Percentiles rank a stretch among this genome's conserved stretches.
Evolutionary conservation across 768 basidiomycete genomes (phyloP).

Genomic region (Phylloporus arenicola): DNA sequence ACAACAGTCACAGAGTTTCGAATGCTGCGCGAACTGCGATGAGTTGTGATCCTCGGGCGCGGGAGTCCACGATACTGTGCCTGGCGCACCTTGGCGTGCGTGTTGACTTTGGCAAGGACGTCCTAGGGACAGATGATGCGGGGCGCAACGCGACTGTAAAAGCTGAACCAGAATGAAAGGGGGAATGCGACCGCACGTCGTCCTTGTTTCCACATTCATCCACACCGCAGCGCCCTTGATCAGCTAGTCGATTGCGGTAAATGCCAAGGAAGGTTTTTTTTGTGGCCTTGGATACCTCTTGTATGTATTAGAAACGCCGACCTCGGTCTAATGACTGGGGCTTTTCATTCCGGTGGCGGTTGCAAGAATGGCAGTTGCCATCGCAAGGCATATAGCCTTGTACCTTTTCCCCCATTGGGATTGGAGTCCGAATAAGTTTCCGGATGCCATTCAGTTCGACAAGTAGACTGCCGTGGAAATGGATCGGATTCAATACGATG

Average conservation of each 20-base stretch:
- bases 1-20: slow-evolving; percentile 2
- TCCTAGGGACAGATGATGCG: background rate
- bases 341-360: background rate
- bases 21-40: background rate
- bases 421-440: background rate
- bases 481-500: no score
- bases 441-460: no score
- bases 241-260: background rate
- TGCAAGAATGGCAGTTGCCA: background rate
- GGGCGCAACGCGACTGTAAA: slow-evolving; percentile 2
- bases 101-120: slow-evolving; percentile 17
- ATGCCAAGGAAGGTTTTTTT: background rate
- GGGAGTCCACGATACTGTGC: slow-evolving; percentile 23
- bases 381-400: background rate
- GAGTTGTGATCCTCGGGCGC: slow-evolving; percentile 4
- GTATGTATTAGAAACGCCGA: no score
- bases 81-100: slow-evolving; percentile 29
- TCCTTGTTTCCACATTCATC: background rate
- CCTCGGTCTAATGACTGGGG: no score
- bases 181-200: background rate
- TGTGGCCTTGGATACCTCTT: background rate
- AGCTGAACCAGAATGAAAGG: slow-evolving; percentile 9
- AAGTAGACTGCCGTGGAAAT: no score
- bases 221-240: background rate
- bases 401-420: background rate